Conservation (phyloP, 345 rosid genomes). For the Salix arbutifolia region DNA sequence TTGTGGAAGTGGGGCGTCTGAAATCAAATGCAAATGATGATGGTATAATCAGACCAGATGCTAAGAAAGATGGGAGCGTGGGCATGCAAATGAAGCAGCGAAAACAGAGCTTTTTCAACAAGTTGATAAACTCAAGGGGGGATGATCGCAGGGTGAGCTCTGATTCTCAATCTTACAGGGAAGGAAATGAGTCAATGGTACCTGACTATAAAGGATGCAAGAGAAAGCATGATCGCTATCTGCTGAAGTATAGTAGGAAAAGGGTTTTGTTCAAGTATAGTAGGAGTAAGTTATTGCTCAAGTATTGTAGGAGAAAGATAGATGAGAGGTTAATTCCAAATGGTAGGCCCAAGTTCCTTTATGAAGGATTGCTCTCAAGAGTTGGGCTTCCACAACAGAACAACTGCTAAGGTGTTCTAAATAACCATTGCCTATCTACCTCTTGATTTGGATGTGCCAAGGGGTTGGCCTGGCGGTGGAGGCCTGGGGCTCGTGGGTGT, state of each 20-base stretch:
- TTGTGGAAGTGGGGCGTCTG: not conserved
- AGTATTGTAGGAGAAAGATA: constrained; percentile 39
- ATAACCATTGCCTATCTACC: constrained; percentile 6
- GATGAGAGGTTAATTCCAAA: constrained; percentile 3
- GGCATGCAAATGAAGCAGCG: constrained; percentile 17
- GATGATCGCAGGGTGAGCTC: constrained; percentile 21
- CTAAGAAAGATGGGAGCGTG: not conserved
- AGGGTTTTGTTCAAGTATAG: constrained; percentile 33
- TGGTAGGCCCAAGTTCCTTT: constrained; percentile 7
- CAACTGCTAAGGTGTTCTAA: constrained; percentile 7
- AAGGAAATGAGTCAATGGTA: constrained; percentile 4
- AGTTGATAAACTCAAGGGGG: constrained; percentile 15
- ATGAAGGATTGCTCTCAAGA: constrained; percentile 6
- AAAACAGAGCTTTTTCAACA: constrained; percentile 28
- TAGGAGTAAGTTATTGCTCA: constrained; percentile 28
- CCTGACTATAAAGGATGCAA: constrained; percentile 1
- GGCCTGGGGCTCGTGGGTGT: no score
- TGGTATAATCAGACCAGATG: not conserved
- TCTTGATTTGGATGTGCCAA: no score
- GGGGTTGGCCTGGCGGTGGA: no score
- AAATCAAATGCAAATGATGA: not conserved
- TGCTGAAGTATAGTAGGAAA: constrained; percentile 37
- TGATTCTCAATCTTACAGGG: constrained; percentile 10
- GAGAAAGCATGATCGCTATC: constrained; percentile 30
- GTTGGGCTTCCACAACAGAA: constrained; percentile 1